Percentiles rank a stretch among this genome's conserved stretches.
Conservation (phyloP, 1,284 basidiomycete genomes). For the Lignosus rhinocerotis region DNA sequence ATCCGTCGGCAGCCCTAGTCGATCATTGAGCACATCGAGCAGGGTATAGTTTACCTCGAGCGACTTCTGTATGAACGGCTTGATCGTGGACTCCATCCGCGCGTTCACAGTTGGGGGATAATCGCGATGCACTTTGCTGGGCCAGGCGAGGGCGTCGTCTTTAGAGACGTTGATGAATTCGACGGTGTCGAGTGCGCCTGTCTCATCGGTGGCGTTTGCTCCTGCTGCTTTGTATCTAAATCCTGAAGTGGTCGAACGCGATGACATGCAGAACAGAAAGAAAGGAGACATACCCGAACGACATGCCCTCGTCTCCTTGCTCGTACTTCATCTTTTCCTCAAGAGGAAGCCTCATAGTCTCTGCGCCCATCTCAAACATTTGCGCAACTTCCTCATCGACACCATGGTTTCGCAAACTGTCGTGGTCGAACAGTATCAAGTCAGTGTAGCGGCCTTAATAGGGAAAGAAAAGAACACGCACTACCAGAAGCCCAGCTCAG, state of each 20-base stretch:
- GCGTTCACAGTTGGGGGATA: slow-evolving; percentile 37
- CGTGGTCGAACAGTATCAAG: not conserved
- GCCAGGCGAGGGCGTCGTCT: slow-evolving; percentile 37
- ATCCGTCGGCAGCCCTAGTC: slow-evolving; percentile 26
- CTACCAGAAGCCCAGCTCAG: slow-evolving; percentile 37
- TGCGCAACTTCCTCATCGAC: slow-evolving; percentile 33
- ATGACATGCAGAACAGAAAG: not conserved
- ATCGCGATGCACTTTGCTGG: slow-evolving; percentile 30
- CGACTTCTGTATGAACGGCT: slow-evolving; percentile 36
- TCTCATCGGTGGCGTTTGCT: slow-evolving; percentile 36
- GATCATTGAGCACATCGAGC: slow-evolving; percentile 32
- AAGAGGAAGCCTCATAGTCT: slow-evolving; percentile 37
- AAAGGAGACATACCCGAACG: slow-evolving; percentile 31
- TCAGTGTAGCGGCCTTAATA: not conserved
- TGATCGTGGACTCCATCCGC: slow-evolving; percentile 34
- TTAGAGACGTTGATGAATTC: slow-evolving; percentile 37
- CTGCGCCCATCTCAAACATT: slow-evolving; percentile 40
- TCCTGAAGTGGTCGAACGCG: not conserved
- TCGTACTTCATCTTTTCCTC: slow-evolving; percentile 42
- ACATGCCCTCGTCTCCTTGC: slow-evolving; percentile 38
- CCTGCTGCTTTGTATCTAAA: slow-evolving; percentile 37
- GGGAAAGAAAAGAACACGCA: slow-evolving; percentile 16
- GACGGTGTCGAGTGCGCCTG: slow-evolving; percentile 34
- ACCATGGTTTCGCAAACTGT: slow-evolving; percentile 38
- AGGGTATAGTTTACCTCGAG: slow-evolving; percentile 35